These are phyloP conservation scores for Calendula officinalis DNA, from an alignment of 129 eudicot genomes.

Conservation along the genomic window DNA sequence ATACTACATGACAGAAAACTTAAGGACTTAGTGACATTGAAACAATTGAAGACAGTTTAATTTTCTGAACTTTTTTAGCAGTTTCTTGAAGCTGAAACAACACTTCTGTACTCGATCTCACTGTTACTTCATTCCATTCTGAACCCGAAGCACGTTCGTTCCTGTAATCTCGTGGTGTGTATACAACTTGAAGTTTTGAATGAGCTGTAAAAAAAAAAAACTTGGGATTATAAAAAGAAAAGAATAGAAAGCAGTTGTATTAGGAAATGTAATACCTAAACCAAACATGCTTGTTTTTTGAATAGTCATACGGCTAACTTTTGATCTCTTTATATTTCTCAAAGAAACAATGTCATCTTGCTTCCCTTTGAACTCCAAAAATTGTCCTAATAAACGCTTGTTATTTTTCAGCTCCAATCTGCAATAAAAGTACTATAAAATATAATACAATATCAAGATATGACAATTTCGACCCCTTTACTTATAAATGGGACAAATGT, in stretches of 20 bases:
- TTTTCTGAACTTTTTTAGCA: slow-evolving; percentile 60
- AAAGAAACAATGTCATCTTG: slow-evolving; percentile 66
- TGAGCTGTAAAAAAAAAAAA: slow-evolving; percentile 45
- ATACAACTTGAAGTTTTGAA: slow-evolving; percentile 75
- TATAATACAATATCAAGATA: background rate
- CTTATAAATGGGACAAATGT: too few species aligned
- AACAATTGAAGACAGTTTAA: slow-evolving; percentile 68
- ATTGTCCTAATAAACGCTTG: slow-evolving; percentile 71
- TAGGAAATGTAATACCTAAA: slow-evolving; percentile 47
- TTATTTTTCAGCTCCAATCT: slow-evolving; percentile 90
- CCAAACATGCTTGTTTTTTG: slow-evolving; percentile 94
- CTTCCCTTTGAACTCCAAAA: slow-evolving; percentile 88
- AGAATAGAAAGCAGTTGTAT: background rate
- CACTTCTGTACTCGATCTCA: slow-evolving; percentile 74
- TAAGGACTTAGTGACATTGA: slow-evolving; percentile 66
- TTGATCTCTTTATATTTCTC: slow-evolving; percentile 79
- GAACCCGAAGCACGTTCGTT: slow-evolving; percentile 58
- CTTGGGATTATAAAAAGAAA: background rate
- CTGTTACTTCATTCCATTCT: slow-evolving; percentile 66
- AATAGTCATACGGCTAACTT: slow-evolving; percentile 57
- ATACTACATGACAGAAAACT: background rate
- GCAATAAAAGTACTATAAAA: slow-evolving; percentile 13
- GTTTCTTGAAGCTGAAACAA: slow-evolving; percentile 69
- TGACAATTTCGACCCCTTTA: too few species aligned
- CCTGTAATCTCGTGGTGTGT: slow-evolving; percentile 45